Base-by-base conservation (phyloP, 345 rosid genomes). In the Brassica rapa region DNA sequence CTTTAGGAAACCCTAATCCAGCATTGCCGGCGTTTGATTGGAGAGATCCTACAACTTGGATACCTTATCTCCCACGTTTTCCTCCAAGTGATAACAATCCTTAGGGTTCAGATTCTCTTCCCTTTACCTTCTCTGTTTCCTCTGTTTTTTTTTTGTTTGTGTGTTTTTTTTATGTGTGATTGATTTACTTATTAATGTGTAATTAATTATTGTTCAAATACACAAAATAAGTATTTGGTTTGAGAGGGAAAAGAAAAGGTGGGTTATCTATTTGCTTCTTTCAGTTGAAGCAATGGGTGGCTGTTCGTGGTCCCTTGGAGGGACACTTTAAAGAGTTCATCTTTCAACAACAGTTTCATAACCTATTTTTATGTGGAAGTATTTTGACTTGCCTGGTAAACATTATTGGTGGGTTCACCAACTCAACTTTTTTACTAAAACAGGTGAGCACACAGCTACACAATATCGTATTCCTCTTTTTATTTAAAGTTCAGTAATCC, bases 11-110 rank as follows among this genome's bases (percentile, higher is more conserved):
- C 2, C 85, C 91, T 6, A 85, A 88, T 32, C 85, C 87, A 7
- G 80, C 93, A 24, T 81, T 87, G 6, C 87, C 92, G 6, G 89
- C 82, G 24, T 71, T 89, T 4, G 88, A 86, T 62, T 77, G 85
- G 43, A 79, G 85, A 66, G 86, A 89, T 69, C 94, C 97, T 8
- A 81, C 72, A n/a, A 86, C 94, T 24, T 88, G 97, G 94, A 61
- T 88, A 53, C 94, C 95, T 25, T 69, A 81, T 69, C 73, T 86
- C 64, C 86, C 94, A 68, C 68, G 85, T 27, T 75, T 75, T 6
- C 78, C 89, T 56, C 82, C 88, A 0, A 69, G 27, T 5, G 27
- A 59, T 19, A 71, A 16, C 1, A 65, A 43, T 69, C 83, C 39
- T 55, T 80, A 74, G 73, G 21, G 30, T 27, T 10, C 12, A 12